Evolutionary conservation across 495 filamentous ascomycete genomes (phyloP).

Genomic region (Poronia punctata): DNA sequence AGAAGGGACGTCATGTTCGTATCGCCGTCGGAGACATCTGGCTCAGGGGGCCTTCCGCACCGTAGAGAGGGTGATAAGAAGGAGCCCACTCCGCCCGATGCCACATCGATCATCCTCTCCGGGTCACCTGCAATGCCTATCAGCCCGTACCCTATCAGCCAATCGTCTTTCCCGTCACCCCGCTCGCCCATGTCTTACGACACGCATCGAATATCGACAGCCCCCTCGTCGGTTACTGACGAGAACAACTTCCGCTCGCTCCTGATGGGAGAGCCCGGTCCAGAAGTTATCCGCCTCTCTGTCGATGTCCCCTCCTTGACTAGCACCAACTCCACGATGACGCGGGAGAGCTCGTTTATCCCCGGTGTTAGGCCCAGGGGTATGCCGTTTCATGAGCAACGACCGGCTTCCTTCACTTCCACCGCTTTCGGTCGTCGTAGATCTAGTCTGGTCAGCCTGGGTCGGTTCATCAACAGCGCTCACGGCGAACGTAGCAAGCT

Average conservation of each 20-base stretch:
- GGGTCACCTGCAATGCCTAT: constrained; percentile 42
- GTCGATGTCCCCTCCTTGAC: constrained; percentile 82
- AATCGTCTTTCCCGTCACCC: constrained; percentile 50
- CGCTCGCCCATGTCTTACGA: constrained; percentile 60
- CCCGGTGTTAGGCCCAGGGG: constrained; percentile 25
- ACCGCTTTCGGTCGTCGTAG: constrained; percentile 65
- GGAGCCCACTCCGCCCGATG: constrained; percentile 49
- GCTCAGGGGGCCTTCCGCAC: constrained; percentile 52
- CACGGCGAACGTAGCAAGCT: constrained; percentile 76
- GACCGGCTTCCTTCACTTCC: constrained; percentile 63
- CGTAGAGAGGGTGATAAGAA: constrained; percentile 46
- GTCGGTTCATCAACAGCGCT: constrained; percentile 70
- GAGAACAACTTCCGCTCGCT: constrained; percentile 56
- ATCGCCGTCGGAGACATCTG: constrained; percentile 23
- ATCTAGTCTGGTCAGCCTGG: constrained; percentile 78
- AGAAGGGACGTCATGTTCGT: constrained; percentile 28
- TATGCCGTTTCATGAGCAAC: constrained; percentile 46
- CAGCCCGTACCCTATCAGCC: constrained; percentile 45
- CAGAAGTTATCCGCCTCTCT: constrained; percentile 59
- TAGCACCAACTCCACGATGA: constrained; percentile 81
- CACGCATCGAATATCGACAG: constrained; percentile 61
- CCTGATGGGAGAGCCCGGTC: constrained; percentile 54
- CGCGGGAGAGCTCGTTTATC: constrained; percentile 50
- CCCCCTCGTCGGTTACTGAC: constrained; percentile 63
- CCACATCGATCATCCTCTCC: constrained; percentile 37